Evolutionary conservation across 129 eudicot genomes (phyloP).

Genomic region (Pittosporum tobira): DNA sequence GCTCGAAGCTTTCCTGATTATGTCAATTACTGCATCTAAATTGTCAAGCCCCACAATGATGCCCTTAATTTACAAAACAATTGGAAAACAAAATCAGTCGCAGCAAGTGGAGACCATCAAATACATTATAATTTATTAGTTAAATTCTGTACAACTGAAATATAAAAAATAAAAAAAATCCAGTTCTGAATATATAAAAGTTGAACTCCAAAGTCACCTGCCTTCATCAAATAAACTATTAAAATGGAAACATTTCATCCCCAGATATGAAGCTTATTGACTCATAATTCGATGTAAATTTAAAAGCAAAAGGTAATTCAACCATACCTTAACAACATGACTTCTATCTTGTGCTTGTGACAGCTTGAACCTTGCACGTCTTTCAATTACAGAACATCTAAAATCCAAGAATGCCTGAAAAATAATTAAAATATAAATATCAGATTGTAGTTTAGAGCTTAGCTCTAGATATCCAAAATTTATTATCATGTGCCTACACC

Average conservation of each 20-base stretch:
- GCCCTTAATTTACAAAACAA: conserved; percentile 44
- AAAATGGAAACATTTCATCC: background rate
- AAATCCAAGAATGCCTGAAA: conserved; percentile 89
- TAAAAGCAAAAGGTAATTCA: background rate
- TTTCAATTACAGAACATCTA: conserved; percentile 83
- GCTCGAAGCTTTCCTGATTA: conserved; percentile 74
- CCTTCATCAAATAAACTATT: background rate
- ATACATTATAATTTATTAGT: too few species aligned
- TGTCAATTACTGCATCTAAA: conserved; percentile 60
- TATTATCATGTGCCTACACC: too few species aligned
- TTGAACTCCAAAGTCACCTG: background rate
- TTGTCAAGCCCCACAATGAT: conserved; percentile 87
- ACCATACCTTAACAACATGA: conserved; percentile 83
- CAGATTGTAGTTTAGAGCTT: background rate
- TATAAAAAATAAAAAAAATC: background rate
- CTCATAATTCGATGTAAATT: background rate
- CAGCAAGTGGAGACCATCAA: background rate
- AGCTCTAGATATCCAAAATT: too few species aligned
- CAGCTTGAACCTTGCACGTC: conserved; percentile 71
- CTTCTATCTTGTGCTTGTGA: conserved; percentile 73
- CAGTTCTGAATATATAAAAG: background rate
- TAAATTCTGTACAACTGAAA: background rate
- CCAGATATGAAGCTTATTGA: background rate
- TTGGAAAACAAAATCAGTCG: background rate
- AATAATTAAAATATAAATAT: conserved; percentile 4